Base-by-base conservation (phyloP, 83 land plant species). In the Picea abies region DNA sequence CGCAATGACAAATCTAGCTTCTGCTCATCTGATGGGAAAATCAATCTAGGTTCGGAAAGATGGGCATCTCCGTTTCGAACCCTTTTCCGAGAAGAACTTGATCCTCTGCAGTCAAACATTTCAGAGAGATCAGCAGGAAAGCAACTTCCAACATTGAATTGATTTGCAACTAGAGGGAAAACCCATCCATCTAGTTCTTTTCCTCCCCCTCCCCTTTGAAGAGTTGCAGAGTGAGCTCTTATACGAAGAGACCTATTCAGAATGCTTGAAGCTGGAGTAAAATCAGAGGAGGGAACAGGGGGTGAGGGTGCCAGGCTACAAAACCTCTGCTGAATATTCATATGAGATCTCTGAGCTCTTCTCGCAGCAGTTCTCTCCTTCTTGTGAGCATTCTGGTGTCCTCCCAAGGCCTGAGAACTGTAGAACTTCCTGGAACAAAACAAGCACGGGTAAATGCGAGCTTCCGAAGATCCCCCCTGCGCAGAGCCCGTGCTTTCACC, bases 371-470 rank as follows among this genome's bases (percentile, higher is more conserved):
- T 83, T 26, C 92, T 78, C 63, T 90, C 92, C 69, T 84, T 86
- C 79, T 86, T 88, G 82, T 90, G 92, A 7, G 88, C 90, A 72
- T 90, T 90, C 39, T 90, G 92, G 64, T 90, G 92, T 3, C 92
- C 92, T 5, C 90, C 92, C n/a, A 90, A 60, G 0, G 90, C 92
- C 83, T 88, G 92, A 44, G 88, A 86, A 80, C 88, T 88, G 82
- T 84, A 68, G 79, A 90, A 90, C 80, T 85, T 86, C 70, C 90
- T 85, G 20, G 85, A 82, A 80, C 90, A 90, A 83, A 88, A 90
- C 23, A 85, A 66, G 26, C 92, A 90, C 4, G 87, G 88, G 60
- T 84, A 90, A 14, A 90, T 89, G 15, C 85, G 81, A 71, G 61
- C 79, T 25, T 78, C 79, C 7, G 63, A 78, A 25, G 63, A 78